Conservation (phyloP, 2,329 filamentous ascomycete genomes). For the Scleromitrula shiraiana region DNA sequence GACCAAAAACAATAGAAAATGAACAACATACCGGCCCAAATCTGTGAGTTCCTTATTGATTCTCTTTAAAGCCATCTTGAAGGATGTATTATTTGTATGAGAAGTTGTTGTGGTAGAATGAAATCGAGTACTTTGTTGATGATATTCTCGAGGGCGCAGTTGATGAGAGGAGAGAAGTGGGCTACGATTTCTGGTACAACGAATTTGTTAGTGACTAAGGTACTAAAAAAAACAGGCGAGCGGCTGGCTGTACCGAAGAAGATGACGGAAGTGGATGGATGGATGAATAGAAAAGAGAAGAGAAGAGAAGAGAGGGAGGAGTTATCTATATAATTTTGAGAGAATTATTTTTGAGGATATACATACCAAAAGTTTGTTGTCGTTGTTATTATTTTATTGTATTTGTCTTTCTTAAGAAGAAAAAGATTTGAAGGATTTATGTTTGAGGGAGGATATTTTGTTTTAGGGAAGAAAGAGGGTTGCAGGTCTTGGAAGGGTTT, state of each 20-base stretch:
- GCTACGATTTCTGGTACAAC: conserved; percentile 8
- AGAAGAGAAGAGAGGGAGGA: not conserved
- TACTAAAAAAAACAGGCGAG: conserved; percentile 19
- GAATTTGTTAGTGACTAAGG: conserved; percentile 20
- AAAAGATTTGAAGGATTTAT: not conserved
- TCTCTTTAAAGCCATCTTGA: conserved; percentile 76
- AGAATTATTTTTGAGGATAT: not conserved
- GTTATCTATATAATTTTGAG: not conserved
- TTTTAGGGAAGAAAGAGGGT: conserved; percentile 1
- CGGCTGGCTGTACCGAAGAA: conserved; percentile 19
- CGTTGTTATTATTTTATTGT: conserved; percentile 1
- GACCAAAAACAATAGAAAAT: conserved; percentile 9
- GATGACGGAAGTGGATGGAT: conserved; percentile 15
- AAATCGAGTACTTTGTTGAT: conserved; percentile 14
- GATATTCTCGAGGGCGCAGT: conserved; percentile 21
- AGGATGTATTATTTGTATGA: conserved; percentile 20
- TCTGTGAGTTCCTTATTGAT: conserved; percentile 93
- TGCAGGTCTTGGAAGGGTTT: not conserved
- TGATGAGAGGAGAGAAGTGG: conserved; percentile 16
- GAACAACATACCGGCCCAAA: conserved; percentile 66
- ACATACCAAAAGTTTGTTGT: conserved; percentile 10
- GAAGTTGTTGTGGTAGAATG: conserved; percentile 10
- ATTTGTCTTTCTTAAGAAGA: too few relatives aligned
- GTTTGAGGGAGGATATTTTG: not conserved
- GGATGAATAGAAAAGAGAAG: conserved; percentile 10